Evolutionary conservation across 345 rosid species (phyloP).

Genomic region (Hypericum perforatum): DNA sequence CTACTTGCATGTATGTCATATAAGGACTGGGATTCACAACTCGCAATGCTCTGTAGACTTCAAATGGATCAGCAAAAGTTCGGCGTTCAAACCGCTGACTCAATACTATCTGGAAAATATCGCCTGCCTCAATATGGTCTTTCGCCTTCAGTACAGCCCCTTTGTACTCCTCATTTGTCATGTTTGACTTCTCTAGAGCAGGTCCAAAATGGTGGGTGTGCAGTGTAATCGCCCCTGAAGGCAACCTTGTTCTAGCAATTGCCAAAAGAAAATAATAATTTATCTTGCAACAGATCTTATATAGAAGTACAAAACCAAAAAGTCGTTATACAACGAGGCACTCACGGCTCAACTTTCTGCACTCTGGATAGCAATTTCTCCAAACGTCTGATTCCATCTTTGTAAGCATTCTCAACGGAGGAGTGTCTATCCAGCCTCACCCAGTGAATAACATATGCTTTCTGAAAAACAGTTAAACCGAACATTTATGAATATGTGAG

Average conservation of each 20-base stretch:
- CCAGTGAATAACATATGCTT: constrained; percentile 50
- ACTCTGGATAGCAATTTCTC: constrained; percentile 35
- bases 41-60: constrained; percentile 79
- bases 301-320: neutral
- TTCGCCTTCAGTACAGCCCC: constrained; percentile 58
- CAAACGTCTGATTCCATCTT: constrained; percentile 36
- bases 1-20: constrained; percentile 78
- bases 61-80: constrained; percentile 87
- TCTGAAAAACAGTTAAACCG: constrained; percentile 23
- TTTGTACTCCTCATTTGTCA: constrained; percentile 62
- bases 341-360: constrained; percentile 35
- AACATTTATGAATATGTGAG: neutral
- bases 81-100: constrained; percentile 86
- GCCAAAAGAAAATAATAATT: neutral
- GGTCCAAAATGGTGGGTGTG: constrained; percentile 57
- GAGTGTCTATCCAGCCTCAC: constrained; percentile 41
- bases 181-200: constrained; percentile 44
- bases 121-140: constrained; percentile 81
- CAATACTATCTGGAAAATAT: constrained; percentile 74
- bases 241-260: constrained; percentile 39
- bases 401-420: constrained; percentile 39
- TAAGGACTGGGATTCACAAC: constrained; percentile 91
- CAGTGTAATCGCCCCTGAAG: constrained; percentile 45
- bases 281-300: neutral
- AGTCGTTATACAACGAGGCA: neutral